Conservation (phyloP, 345 rosid genomes). For the Syzygium aromaticum region DNA sequence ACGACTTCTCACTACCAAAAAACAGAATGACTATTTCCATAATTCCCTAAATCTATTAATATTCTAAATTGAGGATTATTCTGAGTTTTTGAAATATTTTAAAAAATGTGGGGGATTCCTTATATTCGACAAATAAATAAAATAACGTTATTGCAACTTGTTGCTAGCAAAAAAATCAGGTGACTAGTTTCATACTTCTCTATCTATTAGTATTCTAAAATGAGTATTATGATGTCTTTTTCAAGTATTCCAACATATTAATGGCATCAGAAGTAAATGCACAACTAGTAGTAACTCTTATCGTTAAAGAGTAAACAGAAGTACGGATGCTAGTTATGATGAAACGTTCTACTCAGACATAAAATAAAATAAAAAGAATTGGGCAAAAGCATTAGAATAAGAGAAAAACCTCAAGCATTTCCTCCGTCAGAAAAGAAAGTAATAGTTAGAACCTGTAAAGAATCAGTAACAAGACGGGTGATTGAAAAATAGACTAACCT, state of each 20-base stretch:
- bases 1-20: rapidly evolving
- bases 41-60: background rate
- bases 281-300: background rate
- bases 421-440: too few relatives aligned
- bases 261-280: background rate
- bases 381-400: background rate
- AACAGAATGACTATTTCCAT: background rate
- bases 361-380: background rate
- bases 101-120: background rate
- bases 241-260: background rate
- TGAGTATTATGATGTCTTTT: background rate
- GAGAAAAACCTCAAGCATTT: background rate
- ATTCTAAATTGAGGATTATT: background rate
- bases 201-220: background rate
- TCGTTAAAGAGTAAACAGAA: background rate
- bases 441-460: too few relatives aligned
- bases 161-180: background rate
- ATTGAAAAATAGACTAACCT: background rate
- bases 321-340: rapidly evolving
- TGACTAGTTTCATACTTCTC: background rate
- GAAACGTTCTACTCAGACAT: rapidly evolving
- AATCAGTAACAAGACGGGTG: background rate
- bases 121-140: background rate
- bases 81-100: background rate
- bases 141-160: background rate